Evolutionary conservation across 2,329 filamentous ascomycete species (phyloP), one percentile per base, ranked within the genome.

Genomic region (Hypoxylon sp.): DNA sequence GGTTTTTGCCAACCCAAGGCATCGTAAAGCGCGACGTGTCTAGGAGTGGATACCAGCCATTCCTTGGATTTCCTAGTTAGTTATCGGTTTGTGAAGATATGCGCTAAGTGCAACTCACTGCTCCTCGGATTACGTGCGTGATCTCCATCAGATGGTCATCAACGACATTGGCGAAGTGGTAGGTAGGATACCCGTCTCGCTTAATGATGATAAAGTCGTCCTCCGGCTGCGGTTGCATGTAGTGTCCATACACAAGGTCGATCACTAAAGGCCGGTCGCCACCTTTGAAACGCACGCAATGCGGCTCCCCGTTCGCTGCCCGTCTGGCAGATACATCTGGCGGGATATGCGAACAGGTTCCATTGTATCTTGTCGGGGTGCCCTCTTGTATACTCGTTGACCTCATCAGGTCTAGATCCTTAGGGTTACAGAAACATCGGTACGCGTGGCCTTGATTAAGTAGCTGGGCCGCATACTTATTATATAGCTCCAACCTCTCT

Each of bases 111-210:
- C 7, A 78, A 68, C 85, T 73, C 79, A 91, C 90, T 25, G 91
- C 90, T 56, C 95, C 96, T 43, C 96, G 90, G 63, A 99, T 92
- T 12, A 99, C 96, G 78, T 98, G 95, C 0, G 94, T 97, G 71
- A 99, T 96, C 64, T 92, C 82, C 96, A 99, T 99, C 65, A 91
- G 83, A 77, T 97, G 93, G 75, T 99, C 96, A 75, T 99, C 96
- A 3, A 99, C 90, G 7, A 99, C 95, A 75, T 98, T 99, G 3
- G 96, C 96, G 66, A 99, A 90, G 78, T 99, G 96, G 75, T 99
- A 99, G 0, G 96, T 99, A 0, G 96, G 96, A 69, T 91, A 91
- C 0, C 94, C 94, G 76, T 99, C 96, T 0, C 90, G 90, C 78
- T 99, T 99, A 65, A 97, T 82, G 41, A 99, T 83, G 65, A 99